Base-by-base conservation (phyloP, 1,284 basidiomycete species). In the Exsudoporus floridanus region DNA sequence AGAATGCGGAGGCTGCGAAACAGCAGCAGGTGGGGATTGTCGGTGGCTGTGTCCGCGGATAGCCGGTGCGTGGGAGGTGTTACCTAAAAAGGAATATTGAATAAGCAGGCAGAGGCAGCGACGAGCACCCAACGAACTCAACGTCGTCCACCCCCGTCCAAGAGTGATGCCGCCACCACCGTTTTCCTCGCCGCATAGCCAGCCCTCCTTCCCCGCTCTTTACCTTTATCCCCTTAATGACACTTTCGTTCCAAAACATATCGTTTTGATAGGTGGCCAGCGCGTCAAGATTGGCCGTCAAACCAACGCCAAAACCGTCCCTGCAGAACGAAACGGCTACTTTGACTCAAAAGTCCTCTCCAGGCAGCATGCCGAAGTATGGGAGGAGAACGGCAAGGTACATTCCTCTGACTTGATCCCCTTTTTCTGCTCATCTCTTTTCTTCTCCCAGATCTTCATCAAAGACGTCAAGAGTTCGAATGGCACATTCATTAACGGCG, bases 381-480 rank as follows among this genome's bases (percentile, higher is more conserved):
- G 96, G 96, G 90, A 92, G 73, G 93, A 97, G 59, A 80, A 75
- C 50, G 83, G 84, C 51, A 95, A 94, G 82, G 93, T 92, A 43
- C 41, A 77, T 37, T 8, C 47, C 41, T 48, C 43, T 34, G 12
- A 18, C 5, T 18, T 33, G 6, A 9, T 49, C 39, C 36, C n/a
- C n/a, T n/a, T n/a, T 27, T 36, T 44, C 19, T 31, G 14, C 38
- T 33, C 40, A 50, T 53, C 42, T 49, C 52, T 25, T 30, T 35
- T 37, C 19, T 47, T 47, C 28, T 33, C 28, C 28, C 50, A 96
- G 92, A 95, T 98, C 70, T 97, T 78, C 77, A 98, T 99, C 80
- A 97, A 94, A 73, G 97, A 99, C 70, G 92, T 98, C 67, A 97
- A 97, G 77, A 95, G 92, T 55, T 96, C 93, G 1, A 99, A 99